These are phyloP conservation scores for Lecanicillium sp. DNA, from an alignment of 2,329 filamentous ascomycete genomes.

Conservation along the genomic window DNA sequence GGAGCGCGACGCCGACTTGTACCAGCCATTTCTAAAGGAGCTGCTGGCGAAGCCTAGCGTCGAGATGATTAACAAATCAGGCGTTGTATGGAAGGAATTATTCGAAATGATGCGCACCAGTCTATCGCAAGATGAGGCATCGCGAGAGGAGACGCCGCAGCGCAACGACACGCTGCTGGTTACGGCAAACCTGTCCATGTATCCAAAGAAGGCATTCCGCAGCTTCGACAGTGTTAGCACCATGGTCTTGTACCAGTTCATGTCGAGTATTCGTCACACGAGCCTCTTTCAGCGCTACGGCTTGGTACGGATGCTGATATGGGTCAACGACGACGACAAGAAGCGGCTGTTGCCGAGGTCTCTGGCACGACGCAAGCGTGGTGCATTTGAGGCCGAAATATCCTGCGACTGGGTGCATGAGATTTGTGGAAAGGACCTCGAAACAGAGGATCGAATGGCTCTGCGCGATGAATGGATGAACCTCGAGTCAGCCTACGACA, in stretches of 20 bases:
- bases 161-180: constrained; percentile 70
- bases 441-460: constrained; percentile 18
- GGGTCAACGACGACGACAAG: constrained; percentile 57
- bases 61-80: constrained; percentile 45
- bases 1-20: constrained; percentile 58
- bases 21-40: constrained; percentile 51
- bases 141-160: constrained; percentile 30
- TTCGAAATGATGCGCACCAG: constrained; percentile 39
- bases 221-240: constrained; percentile 48
- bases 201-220: constrained; percentile 40
- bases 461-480: constrained; percentile 42
- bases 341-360: constrained; percentile 51
- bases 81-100: constrained; percentile 55
- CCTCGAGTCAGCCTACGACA: constrained; percentile 30
- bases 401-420: constrained; percentile 52
- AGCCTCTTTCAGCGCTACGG: constrained; percentile 68
- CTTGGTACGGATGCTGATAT: constrained; percentile 69
- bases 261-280: constrained; percentile 48
- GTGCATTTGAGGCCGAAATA: constrained; percentile 53
- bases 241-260: constrained; percentile 55
- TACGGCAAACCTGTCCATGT: constrained; percentile 56
- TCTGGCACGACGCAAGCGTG: constrained; percentile 46
- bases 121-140: constrained; percentile 46
- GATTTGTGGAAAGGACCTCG: constrained; percentile 38
- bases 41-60: constrained; percentile 43